A percentile compares a stretch with the other conserved stretches of the same genome.
These are phyloP conservation scores for Gleditsia sinensis DNA, from an alignment of 306 rosid species.

Conservation along the genomic window DNA sequence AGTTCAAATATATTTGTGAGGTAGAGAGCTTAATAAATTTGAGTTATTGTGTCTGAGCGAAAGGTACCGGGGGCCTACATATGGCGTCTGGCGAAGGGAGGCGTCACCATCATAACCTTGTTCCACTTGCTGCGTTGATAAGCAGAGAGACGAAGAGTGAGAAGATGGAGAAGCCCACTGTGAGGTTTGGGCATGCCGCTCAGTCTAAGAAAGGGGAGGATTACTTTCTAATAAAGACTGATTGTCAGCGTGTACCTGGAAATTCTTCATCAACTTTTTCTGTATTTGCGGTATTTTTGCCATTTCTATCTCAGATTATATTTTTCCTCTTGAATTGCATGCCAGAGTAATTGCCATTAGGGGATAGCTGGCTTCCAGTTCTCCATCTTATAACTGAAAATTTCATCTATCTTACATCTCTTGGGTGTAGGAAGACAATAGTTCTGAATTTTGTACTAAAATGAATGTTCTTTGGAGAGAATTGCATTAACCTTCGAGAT, in stretches of 20 bases:
- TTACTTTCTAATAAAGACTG: slow-evolving; percentile 80
- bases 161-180: slow-evolving; percentile 88
- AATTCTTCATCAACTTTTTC: slow-evolving; percentile 77
- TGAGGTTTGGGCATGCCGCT: slow-evolving; percentile 82
- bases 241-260: slow-evolving; percentile 81
- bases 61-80: slow-evolving; percentile 29
- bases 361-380: slow-evolving; percentile 17
- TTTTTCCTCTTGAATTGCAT: slow-evolving; percentile 8
- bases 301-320: slow-evolving; percentile 11
- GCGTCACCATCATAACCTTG: slow-evolving; percentile 65
- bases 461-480: slow-evolving; percentile 29
- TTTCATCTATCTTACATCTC: neutral
- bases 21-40: slow-evolving; percentile 28
- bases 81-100: slow-evolving; percentile 81
- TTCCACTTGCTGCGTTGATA: slow-evolving; percentile 91
- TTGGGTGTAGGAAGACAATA: slow-evolving; percentile 10
- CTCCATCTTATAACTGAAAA: slow-evolving; percentile 7
- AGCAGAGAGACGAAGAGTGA: slow-evolving; percentile 85
- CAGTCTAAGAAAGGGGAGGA: slow-evolving; percentile 96
- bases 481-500: slow-evolving; percentile 15
- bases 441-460: slow-evolving; percentile 16
- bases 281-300: slow-evolving; percentile 78
- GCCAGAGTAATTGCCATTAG: neutral
- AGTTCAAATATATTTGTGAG: slow-evolving; percentile 42
- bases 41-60: slow-evolving; percentile 29